Evolutionary conservation across 257 asterid genomes (phyloP).

Genomic region (Rehmannia glutinosa): DNA sequence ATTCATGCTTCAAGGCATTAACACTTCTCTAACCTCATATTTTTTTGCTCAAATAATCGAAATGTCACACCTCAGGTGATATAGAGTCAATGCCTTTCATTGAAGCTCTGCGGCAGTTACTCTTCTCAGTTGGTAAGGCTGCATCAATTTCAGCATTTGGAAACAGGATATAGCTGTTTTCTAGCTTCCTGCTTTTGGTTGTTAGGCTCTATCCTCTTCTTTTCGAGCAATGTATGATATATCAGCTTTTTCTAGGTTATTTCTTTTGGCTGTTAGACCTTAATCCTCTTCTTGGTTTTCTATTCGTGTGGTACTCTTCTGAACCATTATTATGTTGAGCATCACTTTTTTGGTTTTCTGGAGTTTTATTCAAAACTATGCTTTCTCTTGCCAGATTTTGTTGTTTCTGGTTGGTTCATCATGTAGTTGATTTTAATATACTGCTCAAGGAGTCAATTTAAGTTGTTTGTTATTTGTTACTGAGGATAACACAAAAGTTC

Average conservation of each 20-base stretch:
- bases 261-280: not conserved
- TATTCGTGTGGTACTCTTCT: constrained; percentile 3
- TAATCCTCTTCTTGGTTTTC: not conserved
- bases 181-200: constrained; percentile 1
- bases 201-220: not conserved
- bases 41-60: constrained; percentile 3
- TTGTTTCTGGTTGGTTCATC: not conserved
- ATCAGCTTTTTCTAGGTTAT: not conserved
- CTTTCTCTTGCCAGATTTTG: not conserved
- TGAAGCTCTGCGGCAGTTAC: constrained; percentile 90
- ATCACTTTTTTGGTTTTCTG: not conserved
- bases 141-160: constrained; percentile 5
- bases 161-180: not conserved
- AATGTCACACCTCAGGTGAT: constrained; percentile 55
- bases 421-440: not conserved
- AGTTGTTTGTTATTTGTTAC: not conserved
- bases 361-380: not conserved
- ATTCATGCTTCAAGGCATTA: not conserved
- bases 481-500: not conserved
- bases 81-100: constrained; percentile 98
- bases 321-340: not conserved
- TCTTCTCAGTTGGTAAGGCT: constrained; percentile 82
- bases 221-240: not conserved
- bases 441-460: not conserved
- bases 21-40: not conserved